Evolutionary conservation across 371 early-diverging fungal genomes (phyloP).

Genomic region (Mucor sp.): DNA sequence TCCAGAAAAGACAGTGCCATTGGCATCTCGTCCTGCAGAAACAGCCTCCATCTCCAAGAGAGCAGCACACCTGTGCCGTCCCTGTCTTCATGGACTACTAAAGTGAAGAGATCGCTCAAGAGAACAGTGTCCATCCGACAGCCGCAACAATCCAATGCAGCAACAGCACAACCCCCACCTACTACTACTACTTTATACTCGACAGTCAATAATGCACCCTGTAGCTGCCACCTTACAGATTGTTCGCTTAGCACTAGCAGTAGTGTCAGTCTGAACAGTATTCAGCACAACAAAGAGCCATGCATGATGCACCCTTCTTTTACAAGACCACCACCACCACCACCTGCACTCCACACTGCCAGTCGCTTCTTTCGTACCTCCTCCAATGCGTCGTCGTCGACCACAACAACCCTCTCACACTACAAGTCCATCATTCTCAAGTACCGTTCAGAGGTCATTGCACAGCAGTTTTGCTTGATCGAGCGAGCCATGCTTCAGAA

Average conservation of each 20-base stretch:
- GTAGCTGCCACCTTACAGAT: background rate
- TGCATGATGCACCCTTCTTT: background rate
- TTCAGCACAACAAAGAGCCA: background rate
- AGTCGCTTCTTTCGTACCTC: background rate
- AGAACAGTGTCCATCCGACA: constrained; percentile 14
- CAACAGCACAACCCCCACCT: background rate
- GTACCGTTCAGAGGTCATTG: constrained; percentile 47
- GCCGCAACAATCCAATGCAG: background rate
- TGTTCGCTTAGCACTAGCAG: background rate
- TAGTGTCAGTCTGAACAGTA: background rate
- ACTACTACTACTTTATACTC: constrained; percentile 3
- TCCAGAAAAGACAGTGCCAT: constrained; percentile 41
- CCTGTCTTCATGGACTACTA: constrained; percentile 35
- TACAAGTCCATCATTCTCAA: constrained; percentile 44
- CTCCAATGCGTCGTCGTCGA: background rate
- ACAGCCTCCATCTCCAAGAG: background rate
- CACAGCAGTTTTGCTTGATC: constrained; percentile 57
- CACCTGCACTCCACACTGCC: background rate
- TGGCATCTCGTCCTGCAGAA: constrained; percentile 13
- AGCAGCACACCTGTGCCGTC: constrained; percentile 20
- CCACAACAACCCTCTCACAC: background rate
- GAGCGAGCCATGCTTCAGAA: constrained; percentile 56
- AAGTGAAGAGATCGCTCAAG: constrained; percentile 36
- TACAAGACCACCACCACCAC: background rate
- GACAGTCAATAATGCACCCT: background rate